Evolutionary conservation across 768 basidiomycete genomes (phyloP).

Genomic region (Tephrocybe sp.): DNA sequence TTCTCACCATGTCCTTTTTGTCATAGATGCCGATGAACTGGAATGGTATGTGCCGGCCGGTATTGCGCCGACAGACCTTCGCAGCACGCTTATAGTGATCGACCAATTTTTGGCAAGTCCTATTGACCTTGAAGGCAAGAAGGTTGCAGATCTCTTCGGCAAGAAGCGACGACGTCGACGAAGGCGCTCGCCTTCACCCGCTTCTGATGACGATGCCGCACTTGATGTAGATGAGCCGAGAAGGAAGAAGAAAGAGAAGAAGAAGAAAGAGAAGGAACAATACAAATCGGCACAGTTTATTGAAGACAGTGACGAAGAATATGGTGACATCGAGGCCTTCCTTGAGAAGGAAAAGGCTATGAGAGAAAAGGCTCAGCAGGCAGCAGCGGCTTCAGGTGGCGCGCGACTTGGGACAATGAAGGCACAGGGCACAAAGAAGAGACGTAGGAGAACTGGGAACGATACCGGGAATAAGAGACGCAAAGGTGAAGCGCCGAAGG

Average conservation of each 20-base stretch:
- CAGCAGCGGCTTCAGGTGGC: conserved; percentile 42
- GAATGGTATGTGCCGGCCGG: conserved; percentile 84
- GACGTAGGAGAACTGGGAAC: conserved; percentile 40
- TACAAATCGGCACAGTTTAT: conserved; percentile 93
- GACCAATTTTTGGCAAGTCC: conserved; percentile 82
- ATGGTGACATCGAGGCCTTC: conserved; percentile 80
- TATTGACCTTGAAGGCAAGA: conserved; percentile 78
- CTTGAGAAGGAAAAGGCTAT: conserved; percentile 69
- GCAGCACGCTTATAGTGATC: conserved; percentile 72
- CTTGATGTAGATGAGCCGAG: conserved; percentile 35
- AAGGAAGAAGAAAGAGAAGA: conserved; percentile 62
- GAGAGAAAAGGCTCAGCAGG: conserved; percentile 52
- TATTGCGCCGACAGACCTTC: conserved; percentile 65
- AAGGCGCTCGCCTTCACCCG: conserved; percentile 42
- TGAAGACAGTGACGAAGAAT: conserved; percentile 86
- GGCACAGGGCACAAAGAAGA: conserved; percentile 48
- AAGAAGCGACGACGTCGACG: conserved; percentile 41
- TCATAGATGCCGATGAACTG: conserved; percentile 62
- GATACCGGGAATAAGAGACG: conserved; percentile 30
- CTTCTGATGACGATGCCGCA: conserved; percentile 42
- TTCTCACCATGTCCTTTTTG: background rate
- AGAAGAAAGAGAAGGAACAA: conserved; percentile 54
- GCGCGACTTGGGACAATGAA: conserved; percentile 53
- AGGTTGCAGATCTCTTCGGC: conserved; percentile 65
- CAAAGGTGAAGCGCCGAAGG: conserved; percentile 27